phyloP scores from a whole-genome alignment of 2,329 filamentous ascomycete genomes.

The Arthrobotrys entomopaga region DNA sequence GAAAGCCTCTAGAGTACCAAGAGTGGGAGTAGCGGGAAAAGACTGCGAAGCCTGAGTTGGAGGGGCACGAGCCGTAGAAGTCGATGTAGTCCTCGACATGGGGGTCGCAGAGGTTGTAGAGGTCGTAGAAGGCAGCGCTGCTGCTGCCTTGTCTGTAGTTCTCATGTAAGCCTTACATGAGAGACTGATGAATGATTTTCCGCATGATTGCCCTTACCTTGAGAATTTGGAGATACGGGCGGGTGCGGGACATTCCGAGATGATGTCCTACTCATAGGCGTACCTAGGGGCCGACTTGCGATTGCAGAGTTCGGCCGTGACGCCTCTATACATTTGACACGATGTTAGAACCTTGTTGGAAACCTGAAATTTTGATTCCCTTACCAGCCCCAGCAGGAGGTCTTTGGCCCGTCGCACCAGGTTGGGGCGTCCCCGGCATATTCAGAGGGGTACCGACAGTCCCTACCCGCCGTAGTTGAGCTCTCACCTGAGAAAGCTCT shows the following conservation, averaged over 20 bases:
- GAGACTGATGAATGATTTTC: constrained; percentile 4
- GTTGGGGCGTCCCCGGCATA: constrained; percentile 42
- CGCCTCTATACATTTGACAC: constrained; percentile 19
- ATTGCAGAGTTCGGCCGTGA: constrained; percentile 44
- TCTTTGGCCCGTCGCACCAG: constrained; percentile 36
- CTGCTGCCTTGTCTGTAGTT: constrained; percentile 38
- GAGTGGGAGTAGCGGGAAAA: constrained; percentile 55
- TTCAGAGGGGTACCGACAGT: constrained; percentile 54
- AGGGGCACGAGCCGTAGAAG: constrained; percentile 50
- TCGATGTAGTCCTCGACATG: constrained; percentile 47
- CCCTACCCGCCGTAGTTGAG: constrained; percentile 79
- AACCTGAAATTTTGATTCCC: not conserved
- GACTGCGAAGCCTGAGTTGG: constrained; percentile 54
- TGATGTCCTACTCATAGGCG: constrained; percentile 49
- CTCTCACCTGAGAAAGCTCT: constrained; percentile 87
- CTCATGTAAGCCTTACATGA: constrained; percentile 1
- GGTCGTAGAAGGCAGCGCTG: not conserved
- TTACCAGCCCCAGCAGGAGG: constrained; percentile 40
- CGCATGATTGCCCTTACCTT: constrained; percentile 38
- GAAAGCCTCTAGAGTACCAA: constrained; percentile 37
- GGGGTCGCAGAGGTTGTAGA: constrained; percentile 23
- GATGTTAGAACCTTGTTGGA: not conserved
- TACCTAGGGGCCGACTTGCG: constrained; percentile 42
- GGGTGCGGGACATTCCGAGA: constrained; percentile 50
- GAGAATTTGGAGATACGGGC: constrained; percentile 37